Conservation (phyloP, 2,329 filamentous ascomycete species). For the Thielaviopsis populi region DNA sequence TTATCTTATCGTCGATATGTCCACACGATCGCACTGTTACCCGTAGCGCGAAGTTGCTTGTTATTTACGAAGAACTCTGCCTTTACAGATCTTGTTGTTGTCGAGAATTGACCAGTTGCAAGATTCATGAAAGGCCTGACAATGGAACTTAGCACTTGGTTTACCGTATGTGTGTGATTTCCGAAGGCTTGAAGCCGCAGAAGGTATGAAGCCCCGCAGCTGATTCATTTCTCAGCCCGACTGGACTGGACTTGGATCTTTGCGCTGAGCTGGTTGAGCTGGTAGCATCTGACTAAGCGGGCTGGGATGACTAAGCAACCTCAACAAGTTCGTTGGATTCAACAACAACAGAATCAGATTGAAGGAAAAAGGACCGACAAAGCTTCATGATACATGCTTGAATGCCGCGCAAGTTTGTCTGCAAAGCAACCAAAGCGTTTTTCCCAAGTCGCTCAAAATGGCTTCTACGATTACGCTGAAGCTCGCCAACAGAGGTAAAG, state of each 20-base stretch:
- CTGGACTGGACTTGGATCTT: not conserved
- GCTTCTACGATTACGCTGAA: constrained; percentile 23
- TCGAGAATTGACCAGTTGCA: not conserved
- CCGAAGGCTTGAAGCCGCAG: not conserved
- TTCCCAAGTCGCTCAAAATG: constrained; percentile 1
- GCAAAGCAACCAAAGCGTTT: not conserved
- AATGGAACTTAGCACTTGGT: not conserved
- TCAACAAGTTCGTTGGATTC: constrained; percentile 16
- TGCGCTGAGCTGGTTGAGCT: no score
- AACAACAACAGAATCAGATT: not conserved
- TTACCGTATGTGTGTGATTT: not conserved
- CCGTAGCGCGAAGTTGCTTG: no score
- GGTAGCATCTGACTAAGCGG: no score
- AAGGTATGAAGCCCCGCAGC: not conserved
- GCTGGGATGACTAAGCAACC: constrained; percentile 15
- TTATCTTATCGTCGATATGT: not conserved
- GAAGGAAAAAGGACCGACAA: not conserved
- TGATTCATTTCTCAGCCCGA: not conserved
- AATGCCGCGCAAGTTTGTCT: not conserved
- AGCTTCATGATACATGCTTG: not conserved
- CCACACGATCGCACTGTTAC: no score
- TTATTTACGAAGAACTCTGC: no score
- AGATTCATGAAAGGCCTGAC: not conserved
- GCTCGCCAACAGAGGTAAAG: constrained; percentile 29
- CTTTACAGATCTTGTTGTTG: no score